Conservation (phyloP, 805 yeast species). For the Wickerhamiella cacticola region DNA sequence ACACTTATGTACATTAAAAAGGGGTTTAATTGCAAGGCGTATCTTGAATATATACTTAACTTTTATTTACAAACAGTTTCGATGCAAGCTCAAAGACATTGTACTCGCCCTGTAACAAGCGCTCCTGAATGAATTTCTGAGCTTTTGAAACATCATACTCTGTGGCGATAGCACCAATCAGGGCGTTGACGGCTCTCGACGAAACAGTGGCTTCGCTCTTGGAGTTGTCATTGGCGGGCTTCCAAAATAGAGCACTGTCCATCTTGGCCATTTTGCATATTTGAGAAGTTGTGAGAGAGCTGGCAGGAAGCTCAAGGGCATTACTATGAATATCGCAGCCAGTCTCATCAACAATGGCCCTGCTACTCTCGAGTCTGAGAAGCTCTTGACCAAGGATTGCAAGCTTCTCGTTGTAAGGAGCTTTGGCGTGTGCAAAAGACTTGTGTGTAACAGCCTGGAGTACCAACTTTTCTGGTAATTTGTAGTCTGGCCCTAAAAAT, state of each 20-base stretch:
- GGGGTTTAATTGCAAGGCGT: no score
- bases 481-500: conserved; percentile 40
- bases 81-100: conserved; percentile 22
- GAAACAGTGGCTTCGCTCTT: conserved; percentile 35
- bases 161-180: conserved; percentile 57
- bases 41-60: not conserved
- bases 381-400: conserved; percentile 44
- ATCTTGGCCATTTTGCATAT: conserved; percentile 25
- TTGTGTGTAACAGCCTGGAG: conserved; percentile 85
- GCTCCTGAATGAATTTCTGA: conserved; percentile 41
- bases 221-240: conserved; percentile 15
- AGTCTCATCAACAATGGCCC: conserved; percentile 17
- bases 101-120: conserved; percentile 31
- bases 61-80: conserved; percentile 3
- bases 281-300: conserved; percentile 23
- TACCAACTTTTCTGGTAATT: conserved; percentile 47
- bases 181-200: conserved; percentile 43
- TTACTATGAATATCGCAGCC: conserved; percentile 20
- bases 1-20: no score
- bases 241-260: conserved; percentile 25
- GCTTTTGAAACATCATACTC: conserved; percentile 49
- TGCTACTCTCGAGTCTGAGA: conserved; percentile 22
- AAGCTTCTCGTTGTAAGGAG: conserved; percentile 81
- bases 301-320: conserved; percentile 24
- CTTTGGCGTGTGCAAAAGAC: conserved; percentile 82